Evolutionary conservation across 1,284 basidiomycete species (phyloP), one percentile per base, ranked within the genome.

Genomic region (Lentinula novae-zelandiae): DNA sequence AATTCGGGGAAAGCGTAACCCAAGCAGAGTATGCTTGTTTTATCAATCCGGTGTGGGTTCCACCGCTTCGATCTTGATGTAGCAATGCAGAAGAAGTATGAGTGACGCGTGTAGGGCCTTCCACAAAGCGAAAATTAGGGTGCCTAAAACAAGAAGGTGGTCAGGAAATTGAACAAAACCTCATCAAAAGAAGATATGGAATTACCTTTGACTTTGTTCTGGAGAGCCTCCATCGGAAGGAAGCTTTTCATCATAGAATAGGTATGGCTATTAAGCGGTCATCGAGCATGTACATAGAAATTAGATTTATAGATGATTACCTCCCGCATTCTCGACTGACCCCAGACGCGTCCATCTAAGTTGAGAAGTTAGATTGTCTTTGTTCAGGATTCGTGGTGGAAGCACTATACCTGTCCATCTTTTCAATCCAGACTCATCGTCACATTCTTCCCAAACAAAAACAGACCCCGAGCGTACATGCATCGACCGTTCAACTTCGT

Each of bases 11-110:
- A 49, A 77, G 72, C 22, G 74, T 71, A n/a, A 85, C 82, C 77
- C 80, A 84, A 36, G 84, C 84, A 6, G 84, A 86, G 69, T 86
- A 87, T 22, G 84, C 82, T 68, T 86, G 84, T 69, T 86, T 86
- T 56, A 86, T 81, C 46, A 86, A 72, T 20, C 83, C 83, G 36
- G 75, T 67, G 51, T 83, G 82, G 62, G 80, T 78, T 57, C 79
- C 76, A 27, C 78, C 75, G 61, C 79, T 81, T 46, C 83, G 77
- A 66, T 84, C 82, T 67, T 82, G 82, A 71, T 85, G 83, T 34
- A 83, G 81, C 63, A 84, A 65, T 10, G 83, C 82, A 48, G 83
- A 83, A 15, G 83, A 84, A 2, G 78, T 74, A 62, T 76, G 78
- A 13, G 76, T 72, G 27, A 70, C 76, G 38, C 78, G 76, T 61